Percentiles rank a stretch among this genome's conserved stretches.
Conservation (phyloP, 2,329 filamentous ascomycete genomes). For the Capronia americana region DNA sequence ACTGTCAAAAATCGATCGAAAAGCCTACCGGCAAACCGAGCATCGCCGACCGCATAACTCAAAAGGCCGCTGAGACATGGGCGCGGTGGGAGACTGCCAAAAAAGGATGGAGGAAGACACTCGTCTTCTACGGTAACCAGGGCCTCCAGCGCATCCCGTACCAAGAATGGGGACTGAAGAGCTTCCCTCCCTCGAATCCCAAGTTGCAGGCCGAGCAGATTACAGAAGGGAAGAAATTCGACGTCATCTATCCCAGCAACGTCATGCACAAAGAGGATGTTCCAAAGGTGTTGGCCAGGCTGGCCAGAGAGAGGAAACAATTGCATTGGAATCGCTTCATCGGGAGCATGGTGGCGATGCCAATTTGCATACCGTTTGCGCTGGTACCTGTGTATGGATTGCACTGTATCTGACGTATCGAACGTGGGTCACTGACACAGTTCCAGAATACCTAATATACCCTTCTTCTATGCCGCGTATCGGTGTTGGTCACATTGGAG, state of each 20-base stretch:
- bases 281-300: slow-evolving; percentile 66
- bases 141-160: slow-evolving; percentile 87
- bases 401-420: slow-evolving; percentile 7
- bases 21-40: slow-evolving; percentile 61
- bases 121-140: slow-evolving; percentile 85
- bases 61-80: slow-evolving; percentile 79
- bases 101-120: slow-evolving; percentile 82
- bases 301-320: slow-evolving; percentile 80
- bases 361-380: slow-evolving; percentile 80
- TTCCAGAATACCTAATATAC: slow-evolving; percentile 82
- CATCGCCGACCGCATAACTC: slow-evolving; percentile 72
- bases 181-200: slow-evolving; percentile 79
- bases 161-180: slow-evolving; percentile 98
- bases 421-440: slow-evolving; percentile 28
- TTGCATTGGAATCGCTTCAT: slow-evolving; percentile 78
- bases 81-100: slow-evolving; percentile 84
- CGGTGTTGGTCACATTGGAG: slow-evolving; percentile 89
- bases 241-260: slow-evolving; percentile 76
- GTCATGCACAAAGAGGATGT: slow-evolving; percentile 71
- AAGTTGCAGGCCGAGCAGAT: slow-evolving; percentile 69
- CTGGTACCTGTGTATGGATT: slow-evolving; percentile 80
- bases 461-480: slow-evolving; percentile 95
- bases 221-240: slow-evolving; percentile 67
- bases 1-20: slow-evolving; percentile 77
- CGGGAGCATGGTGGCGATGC: slow-evolving; percentile 83